A percentile compares a stretch with the other conserved stretches of the same genome.
These are phyloP conservation scores for Alternaria ethzedia DNA, from an alignment of 2,329 filamentous ascomycete genomes.

Conservation along the genomic window DNA sequence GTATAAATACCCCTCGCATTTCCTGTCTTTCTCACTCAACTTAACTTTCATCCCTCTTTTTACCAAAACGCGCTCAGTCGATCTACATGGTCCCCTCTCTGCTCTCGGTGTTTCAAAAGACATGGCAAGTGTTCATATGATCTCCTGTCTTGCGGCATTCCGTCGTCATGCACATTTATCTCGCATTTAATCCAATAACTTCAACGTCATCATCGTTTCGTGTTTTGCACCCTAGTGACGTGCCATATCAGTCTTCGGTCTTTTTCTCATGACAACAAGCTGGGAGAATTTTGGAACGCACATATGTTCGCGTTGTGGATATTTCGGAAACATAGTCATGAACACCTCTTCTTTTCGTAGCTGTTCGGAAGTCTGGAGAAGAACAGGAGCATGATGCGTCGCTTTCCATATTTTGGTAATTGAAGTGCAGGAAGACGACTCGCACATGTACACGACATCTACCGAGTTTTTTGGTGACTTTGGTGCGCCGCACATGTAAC, in stretches of 20 bases:
- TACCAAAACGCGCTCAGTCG: too few species aligned
- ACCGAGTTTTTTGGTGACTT: neutral
- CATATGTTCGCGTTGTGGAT: too few species aligned
- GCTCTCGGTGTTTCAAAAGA: neutral
- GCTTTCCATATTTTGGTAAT: too few species aligned
- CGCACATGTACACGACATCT: neutral
- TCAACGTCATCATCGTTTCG: neutral
- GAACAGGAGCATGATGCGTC: too few species aligned
- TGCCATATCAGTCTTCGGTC: too few species aligned
- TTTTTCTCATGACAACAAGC: too few species aligned
- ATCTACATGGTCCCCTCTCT: too few species aligned
- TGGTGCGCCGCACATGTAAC: neutral
- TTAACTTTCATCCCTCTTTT: neutral
- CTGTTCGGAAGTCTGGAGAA: too few species aligned
- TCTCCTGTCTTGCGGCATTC: neutral
- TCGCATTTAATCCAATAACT: neutral
- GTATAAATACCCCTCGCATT: neutral
- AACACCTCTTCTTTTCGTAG: too few species aligned
- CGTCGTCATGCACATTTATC: neutral
- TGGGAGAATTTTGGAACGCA: too few species aligned
- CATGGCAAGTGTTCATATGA: rapidly evolving
- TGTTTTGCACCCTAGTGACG: rapidly evolving
- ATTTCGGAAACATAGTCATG: too few species aligned
- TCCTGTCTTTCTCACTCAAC: neutral
- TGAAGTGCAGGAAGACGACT: neutral